phyloP scores from a whole-genome alignment of 106 monocot species.

The Phalaenopsis aphrodite region DNA sequence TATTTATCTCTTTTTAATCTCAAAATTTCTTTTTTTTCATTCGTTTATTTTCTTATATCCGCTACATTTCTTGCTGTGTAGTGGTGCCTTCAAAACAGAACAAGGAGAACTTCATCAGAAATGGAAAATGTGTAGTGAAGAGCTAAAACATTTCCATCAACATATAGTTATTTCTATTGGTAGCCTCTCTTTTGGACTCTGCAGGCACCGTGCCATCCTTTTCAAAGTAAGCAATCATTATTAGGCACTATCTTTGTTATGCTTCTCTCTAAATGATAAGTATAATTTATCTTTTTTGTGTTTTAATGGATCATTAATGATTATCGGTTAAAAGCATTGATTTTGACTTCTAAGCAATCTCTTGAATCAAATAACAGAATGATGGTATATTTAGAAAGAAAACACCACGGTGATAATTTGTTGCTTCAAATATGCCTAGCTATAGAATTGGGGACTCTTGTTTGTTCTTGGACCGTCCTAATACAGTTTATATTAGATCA shows the following conservation, averaged over 20 bases:
- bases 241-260: neutral
- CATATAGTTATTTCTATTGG: conserved; percentile 50
- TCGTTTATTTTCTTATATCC: neutral
- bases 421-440: no score
- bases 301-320: neutral
- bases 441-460: no score
- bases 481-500: neutral
- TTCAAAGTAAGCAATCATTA: conserved; percentile 48
- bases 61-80: conserved; percentile 16
- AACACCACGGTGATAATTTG: no score
- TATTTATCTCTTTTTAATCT: neutral
- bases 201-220: conserved; percentile 71
- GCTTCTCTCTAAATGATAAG: neutral
- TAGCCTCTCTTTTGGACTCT: conserved; percentile 45
- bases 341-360: neutral
- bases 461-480: no score
- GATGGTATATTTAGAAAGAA: no score
- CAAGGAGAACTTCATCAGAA: conserved; percentile 44
- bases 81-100: conserved; percentile 50
- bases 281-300: neutral
- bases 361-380: neutral
- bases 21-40: neutral
- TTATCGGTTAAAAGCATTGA: neutral
- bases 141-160: conserved; percentile 30
- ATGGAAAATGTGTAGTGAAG: conserved; percentile 60